A percentile compares a stretch with the other conserved stretches of the same genome.
phyloP scores from a whole-genome alignment of 208 protist genomes.

The Novymonas esmeraldas region DNA sequence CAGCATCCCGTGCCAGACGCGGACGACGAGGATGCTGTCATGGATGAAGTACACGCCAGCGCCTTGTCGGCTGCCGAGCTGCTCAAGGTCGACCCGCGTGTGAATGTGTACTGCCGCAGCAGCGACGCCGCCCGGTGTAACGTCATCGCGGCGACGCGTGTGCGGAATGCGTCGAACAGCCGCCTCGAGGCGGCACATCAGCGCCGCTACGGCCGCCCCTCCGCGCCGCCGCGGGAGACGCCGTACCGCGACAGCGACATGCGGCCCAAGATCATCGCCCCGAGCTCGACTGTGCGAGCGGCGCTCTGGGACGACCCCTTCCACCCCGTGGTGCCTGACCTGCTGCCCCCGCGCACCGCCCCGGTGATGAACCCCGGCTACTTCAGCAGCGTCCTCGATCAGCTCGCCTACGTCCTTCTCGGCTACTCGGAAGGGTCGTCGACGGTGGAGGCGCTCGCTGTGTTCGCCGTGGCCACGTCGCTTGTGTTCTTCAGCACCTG shows the following conservation, averaged over 20 bases:
- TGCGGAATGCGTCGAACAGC: slow-evolving; percentile 29
- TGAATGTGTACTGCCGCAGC: slow-evolving; percentile 41
- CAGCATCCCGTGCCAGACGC: not conserved
- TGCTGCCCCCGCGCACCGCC: slow-evolving; percentile 36
- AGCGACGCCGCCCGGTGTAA: slow-evolving; percentile 41
- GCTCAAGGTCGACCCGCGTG: slow-evolving; percentile 26
- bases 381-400: slow-evolving; percentile 42
- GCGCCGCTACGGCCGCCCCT: slow-evolving; percentile 9
- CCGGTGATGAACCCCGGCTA: slow-evolving; percentile 68
- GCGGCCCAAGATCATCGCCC: slow-evolving; percentile 14
- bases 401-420: slow-evolving; percentile 34
- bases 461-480: slow-evolving; percentile 17
- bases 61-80: slow-evolving; percentile 42
- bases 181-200: slow-evolving; percentile 33
- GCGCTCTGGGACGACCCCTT: slow-evolving; percentile 55
- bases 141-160: slow-evolving; percentile 16
- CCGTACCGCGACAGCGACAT: slow-evolving; percentile 13
- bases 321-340: slow-evolving; percentile 19
- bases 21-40: slow-evolving; percentile 6
- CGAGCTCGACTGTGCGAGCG: slow-evolving; percentile 13
- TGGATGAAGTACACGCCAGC: slow-evolving; percentile 60
- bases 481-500: slow-evolving; percentile 20
- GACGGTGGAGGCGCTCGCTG: slow-evolving; percentile 4
- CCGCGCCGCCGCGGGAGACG: slow-evolving; percentile 5
- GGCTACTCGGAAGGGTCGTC: slow-evolving; percentile 25